Conservation (phyloP, 768 basidiomycete genomes). For the Leccinum aurantiacum region DNA sequence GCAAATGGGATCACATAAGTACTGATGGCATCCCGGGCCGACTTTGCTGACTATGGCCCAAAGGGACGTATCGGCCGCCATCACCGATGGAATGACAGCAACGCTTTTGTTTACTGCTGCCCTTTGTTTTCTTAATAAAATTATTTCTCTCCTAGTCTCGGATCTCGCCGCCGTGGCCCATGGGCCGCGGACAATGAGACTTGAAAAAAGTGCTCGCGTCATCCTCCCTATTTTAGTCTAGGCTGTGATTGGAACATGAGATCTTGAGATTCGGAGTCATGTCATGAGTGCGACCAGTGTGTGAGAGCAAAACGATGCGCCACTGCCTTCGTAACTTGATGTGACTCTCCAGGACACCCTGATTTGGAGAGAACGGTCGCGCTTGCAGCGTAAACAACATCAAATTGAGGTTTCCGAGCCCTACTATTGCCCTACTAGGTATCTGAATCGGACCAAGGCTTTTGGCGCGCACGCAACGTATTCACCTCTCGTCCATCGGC, state of each 20-base stretch:
- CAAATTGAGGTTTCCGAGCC: constrained; percentile 1
- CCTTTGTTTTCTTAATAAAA: background rate
- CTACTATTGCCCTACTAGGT: background rate
- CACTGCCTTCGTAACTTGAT: background rate
- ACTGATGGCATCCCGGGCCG: too few relatives aligned
- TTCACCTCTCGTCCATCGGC: background rate
- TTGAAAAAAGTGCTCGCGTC: background rate
- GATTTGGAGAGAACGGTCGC: background rate
- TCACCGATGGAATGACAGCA: background rate
- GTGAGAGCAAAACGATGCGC: too few relatives aligned
- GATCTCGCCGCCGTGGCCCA: too few relatives aligned
- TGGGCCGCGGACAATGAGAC: too few relatives aligned
- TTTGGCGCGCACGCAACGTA: background rate
- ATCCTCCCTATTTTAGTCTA: background rate
- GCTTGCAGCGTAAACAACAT: background rate
- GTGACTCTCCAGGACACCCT: background rate
- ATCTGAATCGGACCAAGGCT: constrained; percentile 1
- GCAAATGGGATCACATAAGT: background rate
- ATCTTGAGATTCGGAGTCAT: background rate
- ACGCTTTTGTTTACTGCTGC: background rate
- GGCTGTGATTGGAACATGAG: background rate
- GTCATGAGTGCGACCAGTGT: background rate
- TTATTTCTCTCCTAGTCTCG: too few relatives aligned
- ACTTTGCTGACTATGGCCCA: too few relatives aligned
- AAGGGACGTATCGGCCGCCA: too few relatives aligned